Evolutionary conservation across 495 filamentous ascomycete species (phyloP), one percentile per base, ranked within the genome.

Genomic region (Penicillium psychrofluorescens): DNA sequence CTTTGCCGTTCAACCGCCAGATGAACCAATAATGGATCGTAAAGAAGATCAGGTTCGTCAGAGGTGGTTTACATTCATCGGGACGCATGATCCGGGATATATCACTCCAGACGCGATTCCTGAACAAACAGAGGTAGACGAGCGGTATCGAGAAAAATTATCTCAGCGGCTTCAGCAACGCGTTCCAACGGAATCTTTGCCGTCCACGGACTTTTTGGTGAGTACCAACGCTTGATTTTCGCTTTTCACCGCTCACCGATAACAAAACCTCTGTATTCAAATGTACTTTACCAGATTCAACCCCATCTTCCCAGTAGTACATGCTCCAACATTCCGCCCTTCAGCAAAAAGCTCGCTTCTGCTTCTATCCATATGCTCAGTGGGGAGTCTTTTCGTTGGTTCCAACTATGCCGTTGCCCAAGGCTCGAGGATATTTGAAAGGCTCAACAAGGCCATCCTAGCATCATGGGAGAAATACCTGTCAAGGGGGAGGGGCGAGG

Each of bases 311-410:
- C 62, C 62, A 0, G 41, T 65, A 31, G 45, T 65, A 6, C 59
- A 65, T 44, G 49, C 54, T 29, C 57, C 53, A 8, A 65, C 60
- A 15, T 65, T 65, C 44, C 49, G 54, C 15, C 51, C 61, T 0
- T 51, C 51, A 0, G 35, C 49, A 3, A 53, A 58, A 22, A 48
- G 42, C 27, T 53, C 50, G n/a, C 42, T 53, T 9, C 15, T 53
- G 8, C 29, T 53, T 31, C 35, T 53, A 7, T 53, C 50, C 8
- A 49, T 65, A 11, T 56, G 54, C 37, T 61, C 62, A 0, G 46
- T 65, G 8, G 59, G 62, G 0, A 63, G 62, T 47, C 48, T 65
- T 2, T 55, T 63, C 30, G 40, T 63, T 12, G 59, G 59, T 11
- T 63, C 58, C 2, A 43, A 40, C 6, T 48, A 54, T 27, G 60